These are phyloP conservation scores for Boechera retrofracta DNA, from an alignment of 345 rosid species.

Conservation along the genomic window DNA sequence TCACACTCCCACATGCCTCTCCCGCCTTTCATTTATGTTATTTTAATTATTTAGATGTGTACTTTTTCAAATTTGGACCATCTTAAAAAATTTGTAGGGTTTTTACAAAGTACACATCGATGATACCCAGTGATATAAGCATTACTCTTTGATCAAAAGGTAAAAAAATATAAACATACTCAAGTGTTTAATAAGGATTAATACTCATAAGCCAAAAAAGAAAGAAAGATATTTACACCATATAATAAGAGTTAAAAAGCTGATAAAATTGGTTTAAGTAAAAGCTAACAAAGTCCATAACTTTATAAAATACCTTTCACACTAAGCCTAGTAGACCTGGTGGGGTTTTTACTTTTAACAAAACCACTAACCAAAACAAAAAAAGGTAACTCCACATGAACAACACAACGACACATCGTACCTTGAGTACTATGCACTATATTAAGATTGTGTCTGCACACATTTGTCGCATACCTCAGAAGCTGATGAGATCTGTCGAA, in stretches of 20 bases:
- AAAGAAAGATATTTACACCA: slow-evolving; percentile 20
- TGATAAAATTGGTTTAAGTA: slow-evolving; percentile 11
- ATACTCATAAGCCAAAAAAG: not conserved
- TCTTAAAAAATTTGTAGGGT: not conserved
- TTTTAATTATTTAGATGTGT: not conserved
- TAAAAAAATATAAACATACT: not conserved
- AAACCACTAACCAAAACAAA: slow-evolving; percentile 7
- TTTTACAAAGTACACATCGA: not conserved
- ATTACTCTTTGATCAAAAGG: not conserved
- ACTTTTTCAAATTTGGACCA: slow-evolving; percentile 33
- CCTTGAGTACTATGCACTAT: slow-evolving; percentile 35
- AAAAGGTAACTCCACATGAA: slow-evolving; percentile 32
- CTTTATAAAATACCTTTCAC: slow-evolving; percentile 37
- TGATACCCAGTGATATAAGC: not conserved
- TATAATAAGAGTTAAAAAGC: not conserved
- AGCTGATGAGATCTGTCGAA: slow-evolving; percentile 33
- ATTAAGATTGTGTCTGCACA: slow-evolving; percentile 39
- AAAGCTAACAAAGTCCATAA: slow-evolving; percentile 38
- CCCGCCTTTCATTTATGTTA: slow-evolving; percentile 29
- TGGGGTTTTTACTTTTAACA: slow-evolving; percentile 34
- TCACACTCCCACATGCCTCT: slow-evolving; percentile 41
- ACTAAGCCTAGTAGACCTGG: slow-evolving; percentile 34
- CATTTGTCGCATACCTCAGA: slow-evolving; percentile 37
- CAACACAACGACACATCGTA: slow-evolving; percentile 31
- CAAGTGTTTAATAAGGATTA: not conserved